phyloP scores from a whole-genome alignment of 257 asterid genomes.

The Agastache rugosa region DNA sequence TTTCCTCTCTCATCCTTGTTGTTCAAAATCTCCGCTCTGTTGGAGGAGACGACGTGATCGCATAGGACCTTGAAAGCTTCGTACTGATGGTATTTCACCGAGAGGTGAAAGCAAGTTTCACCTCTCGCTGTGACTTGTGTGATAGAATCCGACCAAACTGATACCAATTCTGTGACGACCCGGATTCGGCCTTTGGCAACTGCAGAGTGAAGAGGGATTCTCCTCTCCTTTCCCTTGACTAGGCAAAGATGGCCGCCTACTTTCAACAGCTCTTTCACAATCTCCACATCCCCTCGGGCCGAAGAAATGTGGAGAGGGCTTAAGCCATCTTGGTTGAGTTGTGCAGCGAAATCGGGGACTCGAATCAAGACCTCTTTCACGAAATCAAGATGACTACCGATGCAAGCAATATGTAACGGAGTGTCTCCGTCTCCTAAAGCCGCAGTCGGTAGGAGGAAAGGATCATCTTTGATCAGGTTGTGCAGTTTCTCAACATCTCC shows the following conservation, averaged over 20 bases:
- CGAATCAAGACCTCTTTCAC: conserved; percentile 33
- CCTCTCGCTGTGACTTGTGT: conserved; percentile 44
- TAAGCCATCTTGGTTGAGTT: conserved; percentile 40
- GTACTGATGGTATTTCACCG: conserved; percentile 41
- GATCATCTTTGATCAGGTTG: conserved; percentile 31
- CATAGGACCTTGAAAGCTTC: conserved; percentile 41
- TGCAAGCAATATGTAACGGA: conserved; percentile 47
- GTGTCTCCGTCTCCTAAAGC: conserved; percentile 28
- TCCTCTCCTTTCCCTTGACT: conserved; percentile 42
- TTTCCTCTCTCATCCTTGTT: conserved; percentile 49
- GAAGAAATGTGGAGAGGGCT: conserved; percentile 51
- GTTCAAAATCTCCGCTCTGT: conserved; percentile 38
- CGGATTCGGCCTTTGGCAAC: conserved; percentile 39
- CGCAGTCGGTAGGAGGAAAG: conserved; percentile 20
- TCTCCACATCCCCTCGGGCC: conserved; percentile 44
- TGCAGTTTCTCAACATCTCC: conserved; percentile 38
- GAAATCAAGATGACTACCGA: conserved; percentile 39
- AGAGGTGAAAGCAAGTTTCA: conserved; percentile 47
- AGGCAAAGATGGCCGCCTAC: conserved; percentile 41
- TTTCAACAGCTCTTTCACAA: conserved; percentile 43
- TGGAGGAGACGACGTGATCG: not conserved
- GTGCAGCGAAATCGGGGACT: conserved; percentile 22
- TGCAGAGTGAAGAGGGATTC: conserved; percentile 53
- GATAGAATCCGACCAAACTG: conserved; percentile 32
- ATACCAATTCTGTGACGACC: conserved; percentile 38